Evolutionary conservation across 2,329 filamentous ascomycete genomes (phyloP).

Genomic region (Periconia sp.): DNA sequence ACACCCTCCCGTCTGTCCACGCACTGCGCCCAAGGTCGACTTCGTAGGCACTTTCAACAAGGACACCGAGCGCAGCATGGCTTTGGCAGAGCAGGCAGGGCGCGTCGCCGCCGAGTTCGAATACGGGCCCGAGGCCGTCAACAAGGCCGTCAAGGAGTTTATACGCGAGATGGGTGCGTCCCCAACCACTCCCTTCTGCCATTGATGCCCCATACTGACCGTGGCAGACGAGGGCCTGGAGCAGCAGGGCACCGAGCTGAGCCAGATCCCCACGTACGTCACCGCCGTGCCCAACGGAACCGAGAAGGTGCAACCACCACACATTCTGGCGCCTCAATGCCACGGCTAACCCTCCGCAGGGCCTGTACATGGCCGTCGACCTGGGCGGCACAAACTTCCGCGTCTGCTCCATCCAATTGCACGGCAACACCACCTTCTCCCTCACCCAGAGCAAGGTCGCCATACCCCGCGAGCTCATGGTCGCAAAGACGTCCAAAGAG

Average conservation of each 20-base stretch:
- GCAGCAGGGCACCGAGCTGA: constrained; percentile 79
- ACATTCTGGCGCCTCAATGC: constrained; percentile 77
- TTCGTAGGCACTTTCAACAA: constrained; percentile 44
- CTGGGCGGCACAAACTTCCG: constrained; percentile 98
- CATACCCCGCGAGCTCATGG: constrained; percentile 90
- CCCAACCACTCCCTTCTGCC: constrained; percentile 7
- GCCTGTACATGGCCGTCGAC: constrained; percentile 94
- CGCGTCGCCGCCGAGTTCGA: constrained; percentile 86
- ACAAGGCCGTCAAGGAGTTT: constrained; percentile 83
- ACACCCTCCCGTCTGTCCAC: constrained; percentile 35
- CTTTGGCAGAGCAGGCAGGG: constrained; percentile 72
- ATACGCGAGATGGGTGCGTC: constrained; percentile 76
- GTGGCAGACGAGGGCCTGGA: constrained; percentile 76
- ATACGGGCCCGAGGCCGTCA: constrained; percentile 77
- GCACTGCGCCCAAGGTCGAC: constrained; percentile 31
- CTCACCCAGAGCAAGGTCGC: constrained; percentile 91
- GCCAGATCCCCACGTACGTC: constrained; percentile 97
- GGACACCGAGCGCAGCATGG: constrained; percentile 52
- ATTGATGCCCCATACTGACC: constrained; percentile 19
- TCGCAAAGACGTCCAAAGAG: constrained; percentile 81
- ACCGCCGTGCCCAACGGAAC: constrained; percentile 95
- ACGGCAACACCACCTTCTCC: constrained; percentile 94
- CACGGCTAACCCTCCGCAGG: constrained; percentile 82
- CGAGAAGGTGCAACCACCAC: constrained; percentile 74
- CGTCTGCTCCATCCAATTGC: constrained; percentile 91